A percentile compares a stretch with the other conserved stretches of the same genome.
phyloP scores from a whole-genome alignment of 148 eudicot genomes.

The Hydrangea macrophylla region DNA sequence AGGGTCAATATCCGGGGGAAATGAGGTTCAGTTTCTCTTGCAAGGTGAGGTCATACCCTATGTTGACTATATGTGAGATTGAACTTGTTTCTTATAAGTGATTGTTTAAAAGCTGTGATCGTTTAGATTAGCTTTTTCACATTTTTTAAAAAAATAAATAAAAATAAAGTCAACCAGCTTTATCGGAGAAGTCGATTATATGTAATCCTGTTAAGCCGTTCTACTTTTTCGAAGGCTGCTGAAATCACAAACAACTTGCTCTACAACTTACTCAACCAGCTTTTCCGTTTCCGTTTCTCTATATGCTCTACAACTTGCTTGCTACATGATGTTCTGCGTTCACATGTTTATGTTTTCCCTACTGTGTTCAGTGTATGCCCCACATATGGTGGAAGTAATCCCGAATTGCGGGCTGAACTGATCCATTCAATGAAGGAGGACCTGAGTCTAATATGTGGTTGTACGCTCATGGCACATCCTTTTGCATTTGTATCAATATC shows the following conservation, averaged over 20 bases:
- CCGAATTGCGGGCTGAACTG: conserved; percentile 73
- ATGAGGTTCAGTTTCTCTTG: conserved; percentile 92
- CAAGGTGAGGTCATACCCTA: conserved; percentile 54
- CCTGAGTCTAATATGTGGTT: conserved; percentile 73
- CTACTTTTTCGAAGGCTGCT: no score
- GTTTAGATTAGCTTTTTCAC: no score
- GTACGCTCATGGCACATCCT: conserved; percentile 55
- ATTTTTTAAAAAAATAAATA: no score
- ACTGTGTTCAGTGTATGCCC: conserved; percentile 60
- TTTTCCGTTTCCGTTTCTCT: neutral
- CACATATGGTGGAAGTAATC: conserved; percentile 83
- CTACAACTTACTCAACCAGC: no score
- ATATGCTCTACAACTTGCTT: neutral
- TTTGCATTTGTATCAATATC: conserved; percentile 80
- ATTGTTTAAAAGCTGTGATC: no score
- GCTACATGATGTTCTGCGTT: neutral
- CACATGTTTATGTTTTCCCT: conserved; percentile 2
- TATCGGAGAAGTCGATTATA: no score
- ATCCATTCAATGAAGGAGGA: conserved; percentile 78
- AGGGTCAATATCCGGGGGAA: conserved; percentile 98
- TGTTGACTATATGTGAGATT: neutral
- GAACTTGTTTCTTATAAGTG: conserved; percentile 31
- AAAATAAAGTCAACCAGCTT: no score
- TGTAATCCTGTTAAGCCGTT: no score
- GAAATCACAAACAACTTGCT: no score